phyloP scores from a whole-genome alignment of 805 yeast genomes.

The Kodamaea laetipori region DNA sequence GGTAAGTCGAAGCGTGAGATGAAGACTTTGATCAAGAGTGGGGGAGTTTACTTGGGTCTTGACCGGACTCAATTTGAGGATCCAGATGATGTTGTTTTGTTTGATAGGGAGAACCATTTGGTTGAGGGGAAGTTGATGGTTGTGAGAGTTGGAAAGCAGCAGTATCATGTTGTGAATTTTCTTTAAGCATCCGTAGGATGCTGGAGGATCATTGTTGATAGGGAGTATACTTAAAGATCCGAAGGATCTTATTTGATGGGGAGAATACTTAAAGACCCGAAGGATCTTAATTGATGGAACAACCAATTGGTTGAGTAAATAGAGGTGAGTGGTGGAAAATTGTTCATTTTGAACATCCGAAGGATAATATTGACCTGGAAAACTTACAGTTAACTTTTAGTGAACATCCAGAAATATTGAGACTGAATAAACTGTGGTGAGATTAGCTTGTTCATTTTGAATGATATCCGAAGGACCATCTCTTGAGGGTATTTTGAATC shows the following conservation, averaged over 20 bases:
- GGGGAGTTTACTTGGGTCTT: constrained; percentile 74
- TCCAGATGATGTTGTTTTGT: constrained; percentile 50
- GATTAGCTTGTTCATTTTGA: too few relatives aligned
- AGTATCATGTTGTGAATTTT: constrained; percentile 50
- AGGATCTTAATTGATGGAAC: too few relatives aligned
- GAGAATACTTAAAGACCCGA: too few relatives aligned
- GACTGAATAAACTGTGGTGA: background rate
- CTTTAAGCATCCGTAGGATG: too few relatives aligned
- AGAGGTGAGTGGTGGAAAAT: too few relatives aligned
- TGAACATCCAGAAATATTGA: background rate
- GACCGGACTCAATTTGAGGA: constrained; percentile 53
- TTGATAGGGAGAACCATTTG: constrained; percentile 49
- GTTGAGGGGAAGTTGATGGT: constrained; percentile 63
- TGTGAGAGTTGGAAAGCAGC: constrained; percentile 74
- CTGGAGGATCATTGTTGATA: background rate
- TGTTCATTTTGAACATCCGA: too few relatives aligned
- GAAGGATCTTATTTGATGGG: too few relatives aligned
- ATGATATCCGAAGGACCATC: too few relatives aligned
- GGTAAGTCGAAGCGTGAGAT: constrained; percentile 59
- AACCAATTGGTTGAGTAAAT: too few relatives aligned
- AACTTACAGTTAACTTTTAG: background rate
- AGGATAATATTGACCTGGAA: too few relatives aligned
- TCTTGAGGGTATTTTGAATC: too few relatives aligned
- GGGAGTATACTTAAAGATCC: too few relatives aligned
- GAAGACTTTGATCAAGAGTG: constrained; percentile 60